Base-by-base conservation (phyloP, 192 early-diverging fungal genomes). In the Backusella luteola region DNA sequence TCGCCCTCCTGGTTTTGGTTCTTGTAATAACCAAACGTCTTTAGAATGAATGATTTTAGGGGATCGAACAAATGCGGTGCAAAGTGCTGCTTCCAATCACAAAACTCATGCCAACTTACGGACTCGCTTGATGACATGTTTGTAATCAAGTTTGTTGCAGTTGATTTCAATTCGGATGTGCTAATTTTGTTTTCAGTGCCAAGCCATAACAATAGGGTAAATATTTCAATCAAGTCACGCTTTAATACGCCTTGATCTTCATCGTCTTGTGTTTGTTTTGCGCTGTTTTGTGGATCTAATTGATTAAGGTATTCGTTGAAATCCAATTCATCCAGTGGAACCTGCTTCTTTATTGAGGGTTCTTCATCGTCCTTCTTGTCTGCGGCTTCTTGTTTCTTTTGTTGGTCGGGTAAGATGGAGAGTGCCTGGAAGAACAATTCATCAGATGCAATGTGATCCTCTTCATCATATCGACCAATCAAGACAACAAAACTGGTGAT, bases 1-100 rank as follows among this genome's bases (percentile, higher is more conserved):
- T 49, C 19, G 46, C 74, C 71, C 73, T 35, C 6, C 23, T 75
- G 14, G 32, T 11, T 39, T 11, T 42, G 23, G 1, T 53, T 46
- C 77, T 71, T 14, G 44, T 82, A 81, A 81, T 84, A 83, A 8
- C 81, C 72, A 59, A 89, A 89, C 35, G 79, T 67, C 21, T 39
- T 81, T 15, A 85, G 84, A 26, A 89, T 80, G 66, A 87, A 89
- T 5, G 75, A 77, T 19, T 84, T 77, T 8, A 86, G 67, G 1
- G 81, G 66, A 19, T 80, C 67, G 53, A 86, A 86, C 6, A 89
- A 38, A 74, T 84, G 75, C 7, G 88, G 88, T 0, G 80, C 73
- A 73, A 84, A 83, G 1, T 80, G 77, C 3, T 66, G 15, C 26
- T 72, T 74, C 82, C 82, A 84, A 14, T n/a, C 6, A n/a, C 36